Evolutionary conservation across 441 rosid species (phyloP).

Genomic region (Pelargonium citronellum): DNA sequence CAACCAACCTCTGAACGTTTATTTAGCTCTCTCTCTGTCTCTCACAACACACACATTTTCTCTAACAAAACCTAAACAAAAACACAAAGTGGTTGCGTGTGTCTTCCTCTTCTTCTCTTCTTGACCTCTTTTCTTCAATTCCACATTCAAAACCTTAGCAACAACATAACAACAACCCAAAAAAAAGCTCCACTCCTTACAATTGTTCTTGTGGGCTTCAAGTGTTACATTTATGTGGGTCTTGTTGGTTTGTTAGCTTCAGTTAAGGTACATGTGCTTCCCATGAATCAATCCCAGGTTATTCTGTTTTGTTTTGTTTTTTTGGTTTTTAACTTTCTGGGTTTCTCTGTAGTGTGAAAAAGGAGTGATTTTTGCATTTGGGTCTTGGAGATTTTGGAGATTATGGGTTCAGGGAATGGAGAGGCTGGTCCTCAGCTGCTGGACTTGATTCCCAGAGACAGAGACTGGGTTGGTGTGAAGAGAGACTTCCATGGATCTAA

Average conservation of each 20-base stretch:
- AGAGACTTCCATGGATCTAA: slow-evolving; percentile 25
- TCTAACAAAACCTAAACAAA: neutral
- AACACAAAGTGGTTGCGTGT: neutral
- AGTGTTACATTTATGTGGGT: slow-evolving; percentile 21
- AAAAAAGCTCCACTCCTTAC: neutral
- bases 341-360: slow-evolving; percentile 7
- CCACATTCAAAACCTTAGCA: neutral
- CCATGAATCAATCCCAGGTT: neutral
- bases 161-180: neutral
- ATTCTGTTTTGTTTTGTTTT: neutral
- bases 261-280: slow-evolving; percentile 26
- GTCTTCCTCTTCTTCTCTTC: neutral
- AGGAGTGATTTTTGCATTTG: slow-evolving; percentile 4
- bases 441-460: slow-evolving; percentile 41
- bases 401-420: slow-evolving; percentile 47
- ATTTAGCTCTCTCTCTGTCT: neutral
- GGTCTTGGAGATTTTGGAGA: slow-evolving; percentile 15
- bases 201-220: slow-evolving; percentile 8
- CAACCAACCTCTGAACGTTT: neutral
- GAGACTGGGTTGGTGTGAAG: slow-evolving; percentile 29
- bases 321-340: slow-evolving; percentile 2
- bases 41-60: no score
- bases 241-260: slow-evolving; percentile 24
- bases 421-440: slow-evolving; percentile 41
- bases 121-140: no score